These are phyloP conservation scores for Verticillium albo-atrum DNA, from an alignment of 2,329 filamentous ascomycete species.

Conservation along the genomic window DNA sequence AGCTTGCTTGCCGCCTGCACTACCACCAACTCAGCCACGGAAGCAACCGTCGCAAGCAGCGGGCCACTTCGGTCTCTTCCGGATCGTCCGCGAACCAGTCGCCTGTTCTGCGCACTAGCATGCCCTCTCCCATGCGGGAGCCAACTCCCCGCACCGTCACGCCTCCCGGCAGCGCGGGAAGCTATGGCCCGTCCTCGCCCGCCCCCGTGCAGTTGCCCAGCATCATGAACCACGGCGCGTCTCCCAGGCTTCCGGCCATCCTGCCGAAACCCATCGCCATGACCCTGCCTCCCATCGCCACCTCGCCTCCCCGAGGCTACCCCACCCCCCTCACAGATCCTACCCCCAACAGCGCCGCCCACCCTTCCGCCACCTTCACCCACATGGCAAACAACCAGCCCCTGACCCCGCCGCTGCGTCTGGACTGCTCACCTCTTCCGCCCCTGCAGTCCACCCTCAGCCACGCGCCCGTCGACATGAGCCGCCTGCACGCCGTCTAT, in stretches of 20 bases:
- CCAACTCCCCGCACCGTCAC: slow-evolving; percentile 43
- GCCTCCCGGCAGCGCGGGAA: slow-evolving; percentile 38
- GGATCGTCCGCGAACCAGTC: slow-evolving; percentile 54
- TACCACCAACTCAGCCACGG: slow-evolving; percentile 83
- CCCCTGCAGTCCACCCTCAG: slow-evolving; percentile 16
- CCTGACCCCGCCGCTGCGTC: slow-evolving; percentile 44
- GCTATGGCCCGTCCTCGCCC: slow-evolving; percentile 41
- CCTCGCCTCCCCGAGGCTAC: slow-evolving; percentile 33
- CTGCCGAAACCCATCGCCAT: slow-evolving; percentile 60
- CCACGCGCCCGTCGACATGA: slow-evolving; percentile 52
- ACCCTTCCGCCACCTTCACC: slow-evolving; percentile 36
- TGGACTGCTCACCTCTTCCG: slow-evolving; percentile 50
- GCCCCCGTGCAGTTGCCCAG: slow-evolving; percentile 47
- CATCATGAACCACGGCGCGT: slow-evolving; percentile 43
- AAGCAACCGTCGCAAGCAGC: slow-evolving; percentile 69
- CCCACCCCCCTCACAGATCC: slow-evolving; percentile 36
- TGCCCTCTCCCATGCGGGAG: slow-evolving; percentile 48
- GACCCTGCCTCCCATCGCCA: slow-evolving; percentile 32
- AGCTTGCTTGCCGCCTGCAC: slow-evolving; percentile 81
- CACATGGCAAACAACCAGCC: slow-evolving; percentile 16
- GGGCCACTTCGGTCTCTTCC: slow-evolving; percentile 66
- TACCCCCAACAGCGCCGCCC: slow-evolving; percentile 30
- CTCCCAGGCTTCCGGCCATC: slow-evolving; percentile 54
- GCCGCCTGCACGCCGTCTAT: slow-evolving; percentile 67
- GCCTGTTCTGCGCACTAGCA: slow-evolving; percentile 40